Conservation (phyloP, 306 rosid genomes). For the Amphicarpaea edgeworthii region DNA sequence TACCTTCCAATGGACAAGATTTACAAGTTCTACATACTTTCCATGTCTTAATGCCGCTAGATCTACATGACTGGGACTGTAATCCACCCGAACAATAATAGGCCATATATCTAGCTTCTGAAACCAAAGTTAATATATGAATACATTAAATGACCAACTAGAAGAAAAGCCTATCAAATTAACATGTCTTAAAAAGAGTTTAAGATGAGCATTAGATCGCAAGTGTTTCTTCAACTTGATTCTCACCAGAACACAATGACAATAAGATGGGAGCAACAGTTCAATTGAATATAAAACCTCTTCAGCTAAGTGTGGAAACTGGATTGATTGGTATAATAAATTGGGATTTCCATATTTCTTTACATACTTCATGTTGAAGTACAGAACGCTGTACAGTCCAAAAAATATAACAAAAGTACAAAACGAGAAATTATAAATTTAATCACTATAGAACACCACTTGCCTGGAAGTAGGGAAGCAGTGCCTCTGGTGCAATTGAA, state of each 20-base stretch:
- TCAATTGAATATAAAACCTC: conserved; percentile 7
- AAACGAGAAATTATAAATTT: conserved; percentile 7
- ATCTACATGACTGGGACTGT: conserved; percentile 84
- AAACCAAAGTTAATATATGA: conserved; percentile 49
- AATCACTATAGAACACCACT: conserved; percentile 47
- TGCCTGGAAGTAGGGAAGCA: conserved; percentile 99
- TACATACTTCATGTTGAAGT: conserved; percentile 20
- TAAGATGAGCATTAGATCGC: conserved; percentile 22
- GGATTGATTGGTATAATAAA: conserved; percentile 1
- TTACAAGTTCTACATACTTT: conserved; percentile 92
- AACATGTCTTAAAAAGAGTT: conserved; percentile 21
- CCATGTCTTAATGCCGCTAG: conserved; percentile 88
- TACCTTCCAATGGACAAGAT: conserved; percentile 98
- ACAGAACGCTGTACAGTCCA: background rate
- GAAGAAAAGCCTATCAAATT: conserved; percentile 35
- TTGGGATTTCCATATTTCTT: conserved; percentile 36
- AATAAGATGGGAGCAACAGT: conserved; percentile 36
- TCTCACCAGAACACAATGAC: conserved; percentile 26
- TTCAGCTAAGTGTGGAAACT: conserved; percentile 8
- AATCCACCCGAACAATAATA: conserved; percentile 86
- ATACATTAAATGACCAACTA: conserved; percentile 37
- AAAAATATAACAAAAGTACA: conserved; percentile 37
- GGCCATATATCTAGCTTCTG: conserved; percentile 94
- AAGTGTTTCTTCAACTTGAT: conserved; percentile 28
- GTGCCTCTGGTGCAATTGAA: conserved; percentile 74